Conservation (phyloP, 352 stramenopile genomes). For the Pythium vanterpoolii region DNA sequence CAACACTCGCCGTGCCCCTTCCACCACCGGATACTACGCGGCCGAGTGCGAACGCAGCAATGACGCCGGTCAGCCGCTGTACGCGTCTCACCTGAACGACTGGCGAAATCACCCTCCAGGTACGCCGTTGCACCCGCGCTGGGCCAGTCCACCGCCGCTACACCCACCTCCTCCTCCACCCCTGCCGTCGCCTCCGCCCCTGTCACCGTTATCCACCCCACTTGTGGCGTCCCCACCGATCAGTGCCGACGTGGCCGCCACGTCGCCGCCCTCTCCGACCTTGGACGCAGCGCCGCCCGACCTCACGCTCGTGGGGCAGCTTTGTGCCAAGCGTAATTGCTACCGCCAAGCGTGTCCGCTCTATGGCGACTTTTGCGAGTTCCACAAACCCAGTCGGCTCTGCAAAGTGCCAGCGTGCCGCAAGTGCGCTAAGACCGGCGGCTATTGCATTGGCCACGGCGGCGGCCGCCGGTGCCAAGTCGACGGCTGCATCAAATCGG, state of each 20-base stretch:
- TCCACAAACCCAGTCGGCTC: conserved; percentile 62
- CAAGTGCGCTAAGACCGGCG: conserved; percentile 58
- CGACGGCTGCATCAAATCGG: conserved; percentile 62
- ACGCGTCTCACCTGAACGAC: neutral
- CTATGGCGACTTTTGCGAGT: conserved; percentile 55
- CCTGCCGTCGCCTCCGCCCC: neutral
- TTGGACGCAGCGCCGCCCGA: neutral
- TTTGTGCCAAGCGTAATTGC: conserved; percentile 66
- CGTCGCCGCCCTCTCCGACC: neutral
- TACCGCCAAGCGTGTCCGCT: conserved; percentile 31
- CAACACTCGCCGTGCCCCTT: neutral
- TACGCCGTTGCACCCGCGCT: neutral
- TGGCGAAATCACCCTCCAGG: neutral
- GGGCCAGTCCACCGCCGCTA: neutral
- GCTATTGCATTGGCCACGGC: conserved; percentile 77
- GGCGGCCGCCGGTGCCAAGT: conserved; percentile 64
- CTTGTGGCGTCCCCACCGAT: no score
- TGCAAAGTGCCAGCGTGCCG: conserved; percentile 57
- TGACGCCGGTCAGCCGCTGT: no score
- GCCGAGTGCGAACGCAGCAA: no score
- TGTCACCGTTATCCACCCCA: no score
- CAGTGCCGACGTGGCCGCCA: neutral
- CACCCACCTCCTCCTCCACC: neutral
- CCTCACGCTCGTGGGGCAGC: conserved; percentile 23
- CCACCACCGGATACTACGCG: neutral